Evolutionary conservation across 2,329 filamentous ascomycete species (phyloP).

Genomic region (Ustilaginoidea virens): DNA sequence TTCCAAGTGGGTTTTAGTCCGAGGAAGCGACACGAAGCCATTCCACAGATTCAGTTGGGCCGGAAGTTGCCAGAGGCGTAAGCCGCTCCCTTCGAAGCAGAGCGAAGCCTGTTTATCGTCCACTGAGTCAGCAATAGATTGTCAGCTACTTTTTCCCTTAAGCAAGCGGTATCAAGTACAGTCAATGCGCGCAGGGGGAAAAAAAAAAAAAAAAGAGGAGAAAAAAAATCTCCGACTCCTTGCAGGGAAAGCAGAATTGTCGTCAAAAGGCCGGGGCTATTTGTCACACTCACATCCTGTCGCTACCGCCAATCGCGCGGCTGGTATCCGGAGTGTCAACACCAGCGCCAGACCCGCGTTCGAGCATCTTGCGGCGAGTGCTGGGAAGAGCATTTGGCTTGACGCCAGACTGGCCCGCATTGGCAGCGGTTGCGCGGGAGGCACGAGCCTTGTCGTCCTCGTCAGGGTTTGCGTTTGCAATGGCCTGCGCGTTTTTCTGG

Average conservation of each 20-base stretch:
- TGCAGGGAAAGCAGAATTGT: slow-evolving; percentile 53
- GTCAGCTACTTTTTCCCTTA: slow-evolving; percentile 56
- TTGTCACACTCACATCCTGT: slow-evolving; percentile 86
- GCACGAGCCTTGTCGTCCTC: slow-evolving; percentile 63
- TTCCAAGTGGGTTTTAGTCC: slow-evolving; percentile 4
- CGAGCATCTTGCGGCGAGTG: slow-evolving; percentile 74
- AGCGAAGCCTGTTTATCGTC: slow-evolving; percentile 74
- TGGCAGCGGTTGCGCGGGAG: slow-evolving; percentile 49
- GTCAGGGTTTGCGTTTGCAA: slow-evolving; percentile 62
- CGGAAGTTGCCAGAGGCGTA: slow-evolving; percentile 24
- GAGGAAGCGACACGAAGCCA: no score
- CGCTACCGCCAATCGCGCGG: slow-evolving; percentile 64
- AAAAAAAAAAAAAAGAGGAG: no score
- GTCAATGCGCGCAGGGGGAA: slow-evolving; percentile 73
- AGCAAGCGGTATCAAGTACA: slow-evolving; percentile 60
- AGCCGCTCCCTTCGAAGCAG: slow-evolving; percentile 57
- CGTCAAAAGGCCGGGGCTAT: slow-evolving; percentile 21
- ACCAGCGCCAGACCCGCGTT: slow-evolving; percentile 40
- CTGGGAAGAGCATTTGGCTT: slow-evolving; percentile 62
- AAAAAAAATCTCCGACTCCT: slow-evolving; percentile 66
- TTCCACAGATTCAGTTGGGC: slow-evolving; percentile 17
- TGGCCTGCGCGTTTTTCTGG: slow-evolving; percentile 93
- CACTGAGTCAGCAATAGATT: slow-evolving; percentile 68
- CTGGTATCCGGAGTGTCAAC: slow-evolving; percentile 57
- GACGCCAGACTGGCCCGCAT: slow-evolving; percentile 45